A percentile compares a stretch with the other conserved stretches of the same genome.
Conservation (phyloP, 257 asterid species). For the Solanum stenotomum region DNA sequence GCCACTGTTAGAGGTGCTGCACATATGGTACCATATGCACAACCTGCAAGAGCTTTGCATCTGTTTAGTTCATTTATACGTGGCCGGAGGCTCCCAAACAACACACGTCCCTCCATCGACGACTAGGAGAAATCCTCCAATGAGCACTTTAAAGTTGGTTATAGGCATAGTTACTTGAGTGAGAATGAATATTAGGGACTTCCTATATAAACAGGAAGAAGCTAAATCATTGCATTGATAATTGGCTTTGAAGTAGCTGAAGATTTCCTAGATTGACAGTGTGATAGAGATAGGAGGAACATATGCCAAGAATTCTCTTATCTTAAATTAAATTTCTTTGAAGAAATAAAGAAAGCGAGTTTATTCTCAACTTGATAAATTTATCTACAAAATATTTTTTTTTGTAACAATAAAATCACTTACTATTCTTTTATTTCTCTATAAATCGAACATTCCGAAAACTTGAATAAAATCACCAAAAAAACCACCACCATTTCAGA, state of each 20-base stretch:
- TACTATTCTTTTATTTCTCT: neutral
- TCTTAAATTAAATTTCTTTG: neutral
- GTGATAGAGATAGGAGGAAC: neutral
- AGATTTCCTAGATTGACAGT: neutral
- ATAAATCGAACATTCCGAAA: neutral
- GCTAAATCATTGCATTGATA: neutral
- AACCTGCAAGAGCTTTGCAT: slow-evolving; percentile 91
- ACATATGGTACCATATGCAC: slow-evolving; percentile 95
- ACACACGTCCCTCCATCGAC: slow-evolving; percentile 42
- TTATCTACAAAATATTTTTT: neutral
- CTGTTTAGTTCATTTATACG: slow-evolving; percentile 61
- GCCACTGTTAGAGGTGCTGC: slow-evolving; percentile 97
- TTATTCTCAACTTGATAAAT: neutral
- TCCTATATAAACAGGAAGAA: neutral
- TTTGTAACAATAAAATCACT: neutral
- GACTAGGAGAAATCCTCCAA: slow-evolving; percentile 1
- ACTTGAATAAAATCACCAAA: neutral
- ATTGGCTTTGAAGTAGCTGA: neutral
- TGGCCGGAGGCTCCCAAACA: slow-evolving; percentile 65
- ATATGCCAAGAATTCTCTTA: neutral
- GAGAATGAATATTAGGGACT: neutral
- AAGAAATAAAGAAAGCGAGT: neutral
- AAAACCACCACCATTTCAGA: neutral
- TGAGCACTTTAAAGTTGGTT: neutral
- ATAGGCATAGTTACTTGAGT: neutral